A percentile compares a stretch with the other conserved stretches of the same genome.
Evolutionary conservation across 2,329 filamentous ascomycete genomes (phyloP).

Genomic region (Geosmithia morbida): DNA sequence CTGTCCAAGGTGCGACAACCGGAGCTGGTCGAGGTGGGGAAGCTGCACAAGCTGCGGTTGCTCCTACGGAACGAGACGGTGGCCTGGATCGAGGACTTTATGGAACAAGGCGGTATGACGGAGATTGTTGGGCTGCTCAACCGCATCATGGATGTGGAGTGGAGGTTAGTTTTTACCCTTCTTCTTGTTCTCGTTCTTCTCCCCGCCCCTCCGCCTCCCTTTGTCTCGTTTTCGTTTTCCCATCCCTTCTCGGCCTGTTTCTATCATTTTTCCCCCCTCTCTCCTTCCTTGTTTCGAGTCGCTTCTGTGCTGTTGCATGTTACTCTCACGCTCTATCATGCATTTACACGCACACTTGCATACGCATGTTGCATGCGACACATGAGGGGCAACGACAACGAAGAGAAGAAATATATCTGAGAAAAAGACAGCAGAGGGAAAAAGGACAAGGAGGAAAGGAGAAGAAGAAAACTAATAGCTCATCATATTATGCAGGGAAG

Average conservation of each 20-base stretch:
- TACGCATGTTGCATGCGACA: neutral
- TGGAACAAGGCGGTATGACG: constrained; percentile 79
- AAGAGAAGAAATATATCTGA: too few species aligned
- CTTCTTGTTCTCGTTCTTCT: neutral
- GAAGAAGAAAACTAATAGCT: neutral
- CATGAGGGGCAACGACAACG: neutral
- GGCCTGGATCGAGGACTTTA: constrained; percentile 86
- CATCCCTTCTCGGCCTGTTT: neutral
- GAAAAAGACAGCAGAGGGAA: too few species aligned
- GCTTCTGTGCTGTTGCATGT: neutral
- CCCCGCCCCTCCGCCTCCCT: neutral
- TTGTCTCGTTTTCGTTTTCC: neutral
- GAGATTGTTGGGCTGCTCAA: constrained; percentile 78
- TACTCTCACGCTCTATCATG: neutral
- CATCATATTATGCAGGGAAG: constrained; percentile 45
- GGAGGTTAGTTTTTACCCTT: constrained; percentile 52
- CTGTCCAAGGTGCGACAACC: constrained; percentile 69
- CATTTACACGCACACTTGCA: neutral
- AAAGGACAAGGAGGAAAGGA: too few species aligned
- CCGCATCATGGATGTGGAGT: constrained; percentile 90
- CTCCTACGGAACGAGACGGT: constrained; percentile 90
- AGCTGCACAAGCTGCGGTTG: constrained; percentile 82
- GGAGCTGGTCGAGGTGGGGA: constrained; percentile 79
- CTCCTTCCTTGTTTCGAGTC: neutral
- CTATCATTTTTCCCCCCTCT: too few species aligned